Evolutionary conservation across 1,139 yeast genomes (phyloP), one percentile per base, ranked within the genome.

Genomic region (Diutina neorugosa): DNA sequence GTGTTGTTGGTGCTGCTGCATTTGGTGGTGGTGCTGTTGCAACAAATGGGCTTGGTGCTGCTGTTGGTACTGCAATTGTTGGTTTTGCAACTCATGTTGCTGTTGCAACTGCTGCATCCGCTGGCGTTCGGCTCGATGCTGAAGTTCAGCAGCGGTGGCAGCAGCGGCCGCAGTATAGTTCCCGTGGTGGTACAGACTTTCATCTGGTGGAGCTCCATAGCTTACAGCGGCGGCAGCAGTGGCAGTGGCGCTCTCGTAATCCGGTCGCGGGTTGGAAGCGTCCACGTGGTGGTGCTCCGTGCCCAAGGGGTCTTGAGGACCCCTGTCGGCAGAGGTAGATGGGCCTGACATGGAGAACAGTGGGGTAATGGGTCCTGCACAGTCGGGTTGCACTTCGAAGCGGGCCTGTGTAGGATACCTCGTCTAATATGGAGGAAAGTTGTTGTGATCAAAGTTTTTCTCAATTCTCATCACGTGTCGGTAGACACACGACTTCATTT

Each of bases 291-390:
- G 59, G 54, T 56, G 59, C 27, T 56, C 58, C 20, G 54, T 52
- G 11, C 53, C 48, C 25, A 53, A 54, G 12, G 55, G 57, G 52
- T 55, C 58, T 40, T 58, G 66, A 41, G 69, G 60, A 48, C 67
- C 62, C 58, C 71, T 61, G 57, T 67, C 71, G 58, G 64, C 66
- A 52, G 69, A 65, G 49, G 69, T 67, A 37, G 70, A 66, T 52
- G 70, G 70, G 51, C 68, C 69, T 23, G 60, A 58, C 60, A 58
- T 58, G 20, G 4, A 18, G 19, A 46, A 46, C 34, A 46, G 25
- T 43, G 46, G 46, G 46, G 46, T 43, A 19, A 19, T 11, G 21
- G 46, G 34, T 44, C 48, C 48, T 44, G 48, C 48, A 44, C 51
- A 19, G 44, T 18, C 19, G 21, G 44, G 21, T 41, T 19, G 21